phyloP scores from a whole-genome alignment of 768 basidiomycete genomes.

The Russula dissimulans region DNA sequence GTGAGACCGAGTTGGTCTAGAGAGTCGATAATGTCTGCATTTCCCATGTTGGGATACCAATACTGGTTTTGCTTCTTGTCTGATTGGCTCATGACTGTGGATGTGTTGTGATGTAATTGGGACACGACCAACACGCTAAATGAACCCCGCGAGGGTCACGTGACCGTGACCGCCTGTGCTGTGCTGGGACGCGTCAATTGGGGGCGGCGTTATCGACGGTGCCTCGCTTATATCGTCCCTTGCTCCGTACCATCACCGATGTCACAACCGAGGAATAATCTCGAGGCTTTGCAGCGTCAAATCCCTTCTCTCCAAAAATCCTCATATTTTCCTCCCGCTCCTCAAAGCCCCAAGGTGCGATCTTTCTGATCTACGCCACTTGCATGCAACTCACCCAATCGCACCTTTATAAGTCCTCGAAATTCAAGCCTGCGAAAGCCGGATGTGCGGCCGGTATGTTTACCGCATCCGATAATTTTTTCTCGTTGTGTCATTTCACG shows the following conservation, averaged over 20 bases:
- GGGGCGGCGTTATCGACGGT: not conserved
- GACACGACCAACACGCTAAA: not conserved
- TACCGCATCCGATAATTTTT: not conserved
- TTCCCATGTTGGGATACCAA: conserved; percentile 59
- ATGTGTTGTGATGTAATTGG: too few relatives aligned
- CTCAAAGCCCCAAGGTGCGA: conserved; percentile 11
- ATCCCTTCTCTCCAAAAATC: conserved; percentile 8
- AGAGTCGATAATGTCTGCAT: conserved; percentile 52
- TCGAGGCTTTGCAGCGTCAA: conserved; percentile 17
- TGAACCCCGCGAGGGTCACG: not conserved
- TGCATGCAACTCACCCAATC: not conserved
- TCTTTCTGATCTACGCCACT: not conserved
- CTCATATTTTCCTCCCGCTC: conserved; percentile 5
- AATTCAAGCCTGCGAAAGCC: conserved; percentile 20
- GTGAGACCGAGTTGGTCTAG: conserved; percentile 62
- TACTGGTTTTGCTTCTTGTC: conserved; percentile 26
- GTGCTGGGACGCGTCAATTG: conserved; percentile 1
- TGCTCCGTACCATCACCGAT: conserved; percentile 4
- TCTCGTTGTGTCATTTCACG: not conserved
- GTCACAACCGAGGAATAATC: conserved; percentile 21
- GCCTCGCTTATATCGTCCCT: not conserved
- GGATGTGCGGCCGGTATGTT: not conserved
- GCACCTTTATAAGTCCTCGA: conserved; percentile 2
- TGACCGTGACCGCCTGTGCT: not conserved
- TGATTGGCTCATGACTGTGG: conserved; percentile 5